Percentiles rank a stretch among this genome's conserved stretches.
phyloP scores from a whole-genome alignment of 192 early-diverging fungal genomes.

The Fimicolochytrium jonesii region DNA sequence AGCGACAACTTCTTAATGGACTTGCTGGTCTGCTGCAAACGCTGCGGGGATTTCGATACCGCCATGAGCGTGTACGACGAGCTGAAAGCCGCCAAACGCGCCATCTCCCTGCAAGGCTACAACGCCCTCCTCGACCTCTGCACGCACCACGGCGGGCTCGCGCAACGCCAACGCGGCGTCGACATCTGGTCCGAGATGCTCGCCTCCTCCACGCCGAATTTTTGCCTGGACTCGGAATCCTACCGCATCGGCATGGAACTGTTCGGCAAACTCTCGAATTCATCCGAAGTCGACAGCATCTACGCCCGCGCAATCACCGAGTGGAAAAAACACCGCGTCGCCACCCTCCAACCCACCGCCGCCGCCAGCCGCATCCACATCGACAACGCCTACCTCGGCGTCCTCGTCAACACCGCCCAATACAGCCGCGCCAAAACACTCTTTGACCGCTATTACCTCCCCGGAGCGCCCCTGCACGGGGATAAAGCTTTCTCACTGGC shows the following conservation, averaged over 20 bases:
- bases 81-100: background rate
- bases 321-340: too few relatives aligned
- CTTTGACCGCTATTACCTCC: background rate
- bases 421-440: background rate
- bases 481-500: background rate
- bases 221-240: background rate
- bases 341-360: too few relatives aligned
- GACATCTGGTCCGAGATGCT: conserved; percentile 20
- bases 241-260: conserved; percentile 9
- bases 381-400: conserved; percentile 9
- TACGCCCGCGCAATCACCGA: too few relatives aligned
- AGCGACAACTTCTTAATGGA: background rate
- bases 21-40: conserved; percentile 14
- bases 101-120: background rate
- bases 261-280: conserved; percentile 8
- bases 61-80: conserved; percentile 13
- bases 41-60: conserved; percentile 16
- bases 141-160: background rate
- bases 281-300: too few relatives aligned
- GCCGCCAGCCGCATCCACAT: too few relatives aligned
- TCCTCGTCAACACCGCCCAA: background rate
- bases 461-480: conserved; percentile 6
- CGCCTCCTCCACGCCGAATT: too few relatives aligned
- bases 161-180: conserved; percentile 8
- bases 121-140: conserved; percentile 12